These are phyloP conservation scores for Talaromyces adpressus DNA, from an alignment of 495 filamentous ascomycete genomes.

Conservation along the genomic window DNA sequence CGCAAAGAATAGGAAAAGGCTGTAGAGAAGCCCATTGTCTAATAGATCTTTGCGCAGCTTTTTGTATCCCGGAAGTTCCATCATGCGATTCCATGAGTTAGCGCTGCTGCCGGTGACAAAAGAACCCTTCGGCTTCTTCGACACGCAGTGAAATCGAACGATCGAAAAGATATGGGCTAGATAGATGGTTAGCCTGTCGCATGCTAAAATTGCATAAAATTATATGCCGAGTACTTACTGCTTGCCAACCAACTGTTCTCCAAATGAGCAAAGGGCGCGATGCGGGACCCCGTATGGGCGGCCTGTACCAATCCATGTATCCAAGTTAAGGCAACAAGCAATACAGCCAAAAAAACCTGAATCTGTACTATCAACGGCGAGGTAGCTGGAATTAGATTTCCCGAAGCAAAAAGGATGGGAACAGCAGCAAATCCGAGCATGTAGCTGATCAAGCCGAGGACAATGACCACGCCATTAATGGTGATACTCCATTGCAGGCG, in stretches of 20 bases:
- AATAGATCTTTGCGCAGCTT: constrained; percentile 15
- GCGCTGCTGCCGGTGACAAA: constrained; percentile 31
- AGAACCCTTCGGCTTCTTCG: constrained; percentile 27
- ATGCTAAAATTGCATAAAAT: constrained; percentile 9
- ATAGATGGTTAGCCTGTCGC: not conserved
- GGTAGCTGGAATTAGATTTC: constrained; percentile 12
- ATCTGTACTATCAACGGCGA: constrained; percentile 6
- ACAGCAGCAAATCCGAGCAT: constrained; percentile 17
- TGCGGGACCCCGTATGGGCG: constrained; percentile 14
- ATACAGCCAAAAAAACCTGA: constrained; percentile 16
- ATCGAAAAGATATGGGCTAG: constrained; percentile 23
- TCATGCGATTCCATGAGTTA: constrained; percentile 20
- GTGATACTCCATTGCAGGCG: constrained; percentile 21
- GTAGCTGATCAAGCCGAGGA: constrained; percentile 14
- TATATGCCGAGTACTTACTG: not conserved
- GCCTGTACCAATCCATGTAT: constrained; percentile 19
- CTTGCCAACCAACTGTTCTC: constrained; percentile 30
- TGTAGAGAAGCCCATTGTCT: constrained; percentile 19
- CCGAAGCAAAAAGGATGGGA: constrained; percentile 17
- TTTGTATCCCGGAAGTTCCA: constrained; percentile 8
- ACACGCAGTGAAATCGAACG: constrained; percentile 21
- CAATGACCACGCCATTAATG: constrained; percentile 18
- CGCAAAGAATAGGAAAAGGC: constrained; percentile 13
- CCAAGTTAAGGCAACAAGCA: constrained; percentile 19
- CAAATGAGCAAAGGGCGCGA: constrained; percentile 21